Evolutionary conservation across 192 early-diverging fungal genomes (phyloP), one percentile per base, ranked within the genome.

Genomic region (Dissophora globulifera): DNA sequence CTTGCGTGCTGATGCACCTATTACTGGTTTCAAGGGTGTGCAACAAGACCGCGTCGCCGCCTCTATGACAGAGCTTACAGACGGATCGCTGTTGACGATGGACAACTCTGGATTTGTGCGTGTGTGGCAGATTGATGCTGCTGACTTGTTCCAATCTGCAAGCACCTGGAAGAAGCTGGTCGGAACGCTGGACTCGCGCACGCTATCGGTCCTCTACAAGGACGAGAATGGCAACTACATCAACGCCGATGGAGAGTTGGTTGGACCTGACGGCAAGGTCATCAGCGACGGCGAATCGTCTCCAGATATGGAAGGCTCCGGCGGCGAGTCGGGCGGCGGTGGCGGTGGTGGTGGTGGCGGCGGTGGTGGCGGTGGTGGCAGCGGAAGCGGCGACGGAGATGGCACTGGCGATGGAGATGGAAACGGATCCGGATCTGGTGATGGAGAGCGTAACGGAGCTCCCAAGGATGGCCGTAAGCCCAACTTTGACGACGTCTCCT

Each of bases 151-250:
- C 56, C 60, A 79, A 8, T 72, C 86, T 16, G 85, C 83, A 2
- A 70, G 84, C 35, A 86, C 82, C 3, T 89, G 87, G 87, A 89
- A 84, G 52, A 83, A 84, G 45, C 62, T 89, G 59, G 87, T 89
- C 31, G 87, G 87, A 5, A 80, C 82, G 16, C 54, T 81, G 16
- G 87, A 89, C 48, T 81, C 82, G 42, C 78, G 83, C 16, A 68
- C 72, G 0, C 63, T 89, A 30, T 78, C 84, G 13, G 81, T 89
- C 20, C 76, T 87, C 13, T 89, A 87, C 61, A 81, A 87, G 53
- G 79, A 81, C 19, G 78, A 79, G 20, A 50, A 87, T 20, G 81
- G 82, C 23, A 46, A 48, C 9, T 76, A 59, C 27, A 59, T 64
- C 15, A 69, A 81, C 42, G 57, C 58, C 7, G 58, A 68, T 31